Evolutionary conservation across 306 rosid genomes (phyloP).

Genomic region (Prunus armeniaca): DNA sequence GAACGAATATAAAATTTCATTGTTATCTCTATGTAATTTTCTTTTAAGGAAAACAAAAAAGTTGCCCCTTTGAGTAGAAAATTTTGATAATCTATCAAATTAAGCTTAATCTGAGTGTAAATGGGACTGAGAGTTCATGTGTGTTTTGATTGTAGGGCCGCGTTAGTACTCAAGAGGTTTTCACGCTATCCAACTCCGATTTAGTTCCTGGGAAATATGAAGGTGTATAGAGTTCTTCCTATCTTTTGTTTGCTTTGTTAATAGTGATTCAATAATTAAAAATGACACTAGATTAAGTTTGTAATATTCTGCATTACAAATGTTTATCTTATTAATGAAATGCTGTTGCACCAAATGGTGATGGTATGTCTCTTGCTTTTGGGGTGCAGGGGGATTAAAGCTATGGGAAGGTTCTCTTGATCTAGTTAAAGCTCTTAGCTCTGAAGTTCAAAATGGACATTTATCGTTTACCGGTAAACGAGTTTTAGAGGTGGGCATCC

Average conservation of each 20-base stretch:
- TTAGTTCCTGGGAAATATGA: constrained; percentile 93
- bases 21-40: not conserved
- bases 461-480: constrained; percentile 54
- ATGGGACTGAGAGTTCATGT: not conserved
- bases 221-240: constrained; percentile 41
- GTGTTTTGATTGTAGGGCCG: constrained; percentile 53
- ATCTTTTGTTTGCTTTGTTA: constrained; percentile 10
- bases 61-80: no score
- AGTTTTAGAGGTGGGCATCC: constrained; percentile 79
- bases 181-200: constrained; percentile 85
- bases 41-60: not conserved
- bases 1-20: not conserved
- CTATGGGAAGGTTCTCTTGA: constrained; percentile 93
- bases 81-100: not conserved
- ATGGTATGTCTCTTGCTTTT: constrained; percentile 6
- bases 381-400: constrained; percentile 72
- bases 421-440: constrained; percentile 66
- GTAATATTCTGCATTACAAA: not conserved
- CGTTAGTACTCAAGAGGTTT: constrained; percentile 75
- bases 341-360: not conserved
- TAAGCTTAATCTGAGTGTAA: not conserved
- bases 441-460: constrained; percentile 46
- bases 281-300: not conserved
- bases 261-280: not conserved
- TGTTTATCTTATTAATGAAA: not conserved